These are phyloP conservation scores for Arthroderma sp. DNA, from an alignment of 2,329 filamentous ascomycete species.

Conservation along the genomic window DNA sequence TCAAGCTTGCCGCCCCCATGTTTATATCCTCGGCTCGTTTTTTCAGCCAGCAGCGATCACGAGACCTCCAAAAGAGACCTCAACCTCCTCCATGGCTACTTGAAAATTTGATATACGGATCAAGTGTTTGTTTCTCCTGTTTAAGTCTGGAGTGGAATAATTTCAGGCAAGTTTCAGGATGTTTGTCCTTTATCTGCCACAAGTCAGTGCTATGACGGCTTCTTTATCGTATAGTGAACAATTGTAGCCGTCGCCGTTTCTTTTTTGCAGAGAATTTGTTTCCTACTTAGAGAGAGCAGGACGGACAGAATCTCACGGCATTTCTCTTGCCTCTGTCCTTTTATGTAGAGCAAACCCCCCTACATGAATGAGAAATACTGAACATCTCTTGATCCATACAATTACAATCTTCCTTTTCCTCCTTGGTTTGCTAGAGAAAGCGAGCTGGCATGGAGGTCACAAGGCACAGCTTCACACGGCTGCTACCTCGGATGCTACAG, in stretches of 20 bases:
- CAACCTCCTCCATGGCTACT: no score
- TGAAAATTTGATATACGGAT: neutral
- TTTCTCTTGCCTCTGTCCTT: neutral
- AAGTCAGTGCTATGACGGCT: neutral
- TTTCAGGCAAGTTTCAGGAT: neutral
- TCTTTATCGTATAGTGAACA: neutral
- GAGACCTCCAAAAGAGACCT: neutral
- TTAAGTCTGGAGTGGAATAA: neutral
- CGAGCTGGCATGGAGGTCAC: slow-evolving; percentile 44
- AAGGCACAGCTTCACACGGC: slow-evolving; percentile 36
- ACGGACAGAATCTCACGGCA: neutral
- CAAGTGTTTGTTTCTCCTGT: neutral
- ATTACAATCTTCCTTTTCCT: neutral
- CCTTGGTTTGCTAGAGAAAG: neutral
- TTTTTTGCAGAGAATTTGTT: no score
- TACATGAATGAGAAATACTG: neutral
- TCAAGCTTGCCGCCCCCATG: neutral
- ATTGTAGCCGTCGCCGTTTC: neutral
- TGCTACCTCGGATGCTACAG: slow-evolving; percentile 45
- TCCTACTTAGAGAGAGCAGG: neutral
- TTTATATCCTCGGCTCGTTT: neutral
- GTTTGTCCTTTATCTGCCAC: neutral
- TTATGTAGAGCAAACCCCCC: neutral
- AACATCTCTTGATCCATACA: neutral
- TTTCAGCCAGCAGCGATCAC: neutral